Conservation (phyloP, 2,329 filamentous ascomycete genomes). For the Cryphonectria nitschkei region DNA sequence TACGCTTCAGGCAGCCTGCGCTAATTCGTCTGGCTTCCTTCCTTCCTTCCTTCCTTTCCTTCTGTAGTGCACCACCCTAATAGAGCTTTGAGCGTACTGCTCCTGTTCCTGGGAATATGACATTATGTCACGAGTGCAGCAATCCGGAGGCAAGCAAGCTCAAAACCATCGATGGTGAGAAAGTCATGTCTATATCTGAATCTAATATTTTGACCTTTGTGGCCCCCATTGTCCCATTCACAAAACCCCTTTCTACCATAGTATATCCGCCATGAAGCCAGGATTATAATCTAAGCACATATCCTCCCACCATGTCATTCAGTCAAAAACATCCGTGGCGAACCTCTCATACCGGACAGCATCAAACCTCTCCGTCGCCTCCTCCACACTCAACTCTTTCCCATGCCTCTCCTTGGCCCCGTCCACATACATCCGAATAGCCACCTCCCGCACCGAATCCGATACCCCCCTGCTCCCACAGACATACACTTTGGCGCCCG, state of each 20-base stretch:
- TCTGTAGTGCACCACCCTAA: too few species aligned
- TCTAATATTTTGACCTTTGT: background rate
- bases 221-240: background rate
- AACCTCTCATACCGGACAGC: slow-evolving; percentile 57
- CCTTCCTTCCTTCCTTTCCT: too few species aligned
- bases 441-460: slow-evolving; percentile 43
- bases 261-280: background rate
- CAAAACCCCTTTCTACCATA: background rate
- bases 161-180: background rate
- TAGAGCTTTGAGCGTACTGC: too few species aligned
- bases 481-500: slow-evolving; percentile 58
- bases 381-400: slow-evolving; percentile 32
- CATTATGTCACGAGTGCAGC: too few species aligned
- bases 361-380: slow-evolving; percentile 51
- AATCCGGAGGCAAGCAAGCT: too few species aligned
- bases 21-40: too few species aligned
- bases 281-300: background rate
- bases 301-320: background rate
- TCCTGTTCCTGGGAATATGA: too few species aligned
- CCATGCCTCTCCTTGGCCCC: slow-evolving; percentile 36
- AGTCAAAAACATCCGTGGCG: slow-evolving; percentile 65
- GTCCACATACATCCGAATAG: slow-evolving; percentile 42
- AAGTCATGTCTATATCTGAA: background rate
- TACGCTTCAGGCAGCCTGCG: too few species aligned
- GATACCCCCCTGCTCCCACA: slow-evolving; percentile 58